phyloP scores from a whole-genome alignment of 148 eudicot genomes.

The Arctostaphylos glauca region DNA sequence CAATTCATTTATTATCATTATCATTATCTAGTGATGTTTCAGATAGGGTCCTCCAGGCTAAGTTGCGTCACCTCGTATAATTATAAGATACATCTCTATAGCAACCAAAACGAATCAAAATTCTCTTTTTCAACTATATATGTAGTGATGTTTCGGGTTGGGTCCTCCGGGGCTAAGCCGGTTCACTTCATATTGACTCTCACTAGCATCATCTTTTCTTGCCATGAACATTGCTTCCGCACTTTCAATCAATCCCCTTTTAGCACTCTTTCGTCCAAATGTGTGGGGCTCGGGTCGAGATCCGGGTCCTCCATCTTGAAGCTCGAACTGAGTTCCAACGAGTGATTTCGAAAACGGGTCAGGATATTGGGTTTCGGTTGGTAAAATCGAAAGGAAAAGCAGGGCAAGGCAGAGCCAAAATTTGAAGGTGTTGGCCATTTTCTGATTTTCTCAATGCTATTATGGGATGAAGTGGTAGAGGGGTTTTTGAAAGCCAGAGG shows the following conservation, averaged over 20 bases:
- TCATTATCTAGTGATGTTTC: too few species aligned
- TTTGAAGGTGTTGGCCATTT: conserved; percentile 33
- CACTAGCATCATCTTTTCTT: conserved; percentile 17
- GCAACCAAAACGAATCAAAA: not conserved
- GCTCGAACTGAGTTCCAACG: not conserved
- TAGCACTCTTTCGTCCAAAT: not conserved
- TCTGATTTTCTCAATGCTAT: not conserved
- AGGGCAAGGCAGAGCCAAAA: conserved; percentile 33
- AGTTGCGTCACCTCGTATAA: too few species aligned
- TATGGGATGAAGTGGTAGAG: not conserved
- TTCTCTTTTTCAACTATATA: not conserved
- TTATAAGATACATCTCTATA: not conserved
- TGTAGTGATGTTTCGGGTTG: conserved; percentile 51
- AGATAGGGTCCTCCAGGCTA: too few species aligned
- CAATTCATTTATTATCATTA: too few species aligned
- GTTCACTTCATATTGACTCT: conserved; percentile 18
- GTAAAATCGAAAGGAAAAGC: conserved; percentile 19
- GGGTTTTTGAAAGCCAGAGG: not conserved
- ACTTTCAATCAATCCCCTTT: conserved; percentile 25
- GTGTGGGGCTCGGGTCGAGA: too few species aligned
- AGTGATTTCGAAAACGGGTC: conserved; percentile 14
- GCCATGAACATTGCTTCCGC: conserved; percentile 35
- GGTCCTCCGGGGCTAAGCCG: conserved; percentile 54
- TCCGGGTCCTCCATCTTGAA: not conserved
- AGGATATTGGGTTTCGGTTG: conserved; percentile 14